A percentile compares a stretch with the other conserved stretches of the same genome.
Evolutionary conservation across 306 rosid genomes (phyloP).

Genomic region (Notholithocarpus densiflorus): DNA sequence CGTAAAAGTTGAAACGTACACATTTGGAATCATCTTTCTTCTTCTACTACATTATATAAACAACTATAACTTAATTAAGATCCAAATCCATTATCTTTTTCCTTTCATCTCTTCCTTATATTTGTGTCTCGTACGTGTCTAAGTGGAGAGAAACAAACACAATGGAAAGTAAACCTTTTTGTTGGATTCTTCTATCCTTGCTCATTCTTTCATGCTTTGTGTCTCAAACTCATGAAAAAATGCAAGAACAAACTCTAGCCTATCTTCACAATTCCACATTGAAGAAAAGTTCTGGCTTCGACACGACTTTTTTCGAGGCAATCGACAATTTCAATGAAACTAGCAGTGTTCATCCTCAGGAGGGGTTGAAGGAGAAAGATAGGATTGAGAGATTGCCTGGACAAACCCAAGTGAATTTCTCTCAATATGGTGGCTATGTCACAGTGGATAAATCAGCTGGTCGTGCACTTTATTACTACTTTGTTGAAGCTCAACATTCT

Average conservation of each 20-base stretch:
- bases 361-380: conserved; percentile 65
- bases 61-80: too few relatives aligned
- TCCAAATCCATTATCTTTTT: too few relatives aligned
- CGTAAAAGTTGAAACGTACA: too few relatives aligned
- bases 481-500: conserved; percentile 58
- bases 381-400: conserved; percentile 65
- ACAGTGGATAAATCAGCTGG: conserved; percentile 63
- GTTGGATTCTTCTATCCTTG: background rate
- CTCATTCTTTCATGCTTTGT: conserved; percentile 24
- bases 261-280: conserved; percentile 30
- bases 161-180: too few relatives aligned
- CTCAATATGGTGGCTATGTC: conserved; percentile 88
- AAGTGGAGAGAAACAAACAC: too few relatives aligned
- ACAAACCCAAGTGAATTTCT: conserved; percentile 60
- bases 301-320: conserved; percentile 40
- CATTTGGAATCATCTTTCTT: too few relatives aligned
- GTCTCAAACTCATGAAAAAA: conserved; percentile 42
- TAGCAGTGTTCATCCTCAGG: background rate
- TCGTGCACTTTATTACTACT: conserved; percentile 70
- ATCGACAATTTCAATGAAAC: conserved; percentile 1
- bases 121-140: background rate
- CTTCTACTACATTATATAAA: too few relatives aligned
- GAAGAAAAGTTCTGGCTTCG: conserved; percentile 24
- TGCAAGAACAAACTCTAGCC: conserved; percentile 36
- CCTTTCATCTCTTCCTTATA: too few relatives aligned